These are phyloP conservation scores for Cryomyces minteri DNA, from an alignment of 495 filamentous ascomycete genomes.

Conservation along the genomic window DNA sequence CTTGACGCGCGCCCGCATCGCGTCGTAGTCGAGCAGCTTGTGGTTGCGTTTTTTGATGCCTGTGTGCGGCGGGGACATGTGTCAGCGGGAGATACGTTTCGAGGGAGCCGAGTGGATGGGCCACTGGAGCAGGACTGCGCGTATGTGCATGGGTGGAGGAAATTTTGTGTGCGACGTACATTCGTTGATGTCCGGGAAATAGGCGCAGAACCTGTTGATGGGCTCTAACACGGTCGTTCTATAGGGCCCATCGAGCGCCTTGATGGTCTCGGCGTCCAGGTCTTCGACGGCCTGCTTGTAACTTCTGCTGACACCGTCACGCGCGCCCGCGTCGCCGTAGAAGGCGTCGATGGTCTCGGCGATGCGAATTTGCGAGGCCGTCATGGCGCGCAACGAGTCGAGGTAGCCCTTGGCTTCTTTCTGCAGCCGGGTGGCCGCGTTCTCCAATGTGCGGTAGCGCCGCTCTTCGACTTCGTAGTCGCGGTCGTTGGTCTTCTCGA, in stretches of 20 bases:
- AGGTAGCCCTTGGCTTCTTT: conserved; percentile 97
- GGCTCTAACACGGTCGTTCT: conserved; percentile 89
- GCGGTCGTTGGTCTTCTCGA: conserved; percentile 93
- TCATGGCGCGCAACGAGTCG: conserved; percentile 83
- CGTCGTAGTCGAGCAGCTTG: conserved; percentile 95
- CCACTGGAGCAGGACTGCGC: no score
- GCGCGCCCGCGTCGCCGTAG: conserved; percentile 88
- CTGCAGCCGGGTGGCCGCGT: conserved; percentile 74
- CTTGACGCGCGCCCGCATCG: conserved; percentile 88
- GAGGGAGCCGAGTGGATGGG: no score
- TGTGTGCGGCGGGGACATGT: conserved; percentile 10
- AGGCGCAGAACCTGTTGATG: conserved; percentile 87
- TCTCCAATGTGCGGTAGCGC: conserved; percentile 94
- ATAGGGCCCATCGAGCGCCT: conserved; percentile 93
- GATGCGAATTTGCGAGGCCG: conserved; percentile 97
- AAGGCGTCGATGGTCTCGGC: conserved; percentile 98
- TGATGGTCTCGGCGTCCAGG: conserved; percentile 93
- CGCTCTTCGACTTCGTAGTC: conserved; percentile 98
- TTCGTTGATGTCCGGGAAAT: conserved; percentile 98
- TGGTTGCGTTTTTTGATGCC: conserved; percentile 95
- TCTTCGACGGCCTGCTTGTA: conserved; percentile 98
- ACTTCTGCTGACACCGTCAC: conserved; percentile 81
- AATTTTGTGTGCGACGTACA: conserved; percentile 33
- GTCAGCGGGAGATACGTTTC: not conserved
- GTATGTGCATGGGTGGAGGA: not conserved